Evolutionary conservation across 1,284 basidiomycete genomes (phyloP).

Genomic region (Agaricales sp.): DNA sequence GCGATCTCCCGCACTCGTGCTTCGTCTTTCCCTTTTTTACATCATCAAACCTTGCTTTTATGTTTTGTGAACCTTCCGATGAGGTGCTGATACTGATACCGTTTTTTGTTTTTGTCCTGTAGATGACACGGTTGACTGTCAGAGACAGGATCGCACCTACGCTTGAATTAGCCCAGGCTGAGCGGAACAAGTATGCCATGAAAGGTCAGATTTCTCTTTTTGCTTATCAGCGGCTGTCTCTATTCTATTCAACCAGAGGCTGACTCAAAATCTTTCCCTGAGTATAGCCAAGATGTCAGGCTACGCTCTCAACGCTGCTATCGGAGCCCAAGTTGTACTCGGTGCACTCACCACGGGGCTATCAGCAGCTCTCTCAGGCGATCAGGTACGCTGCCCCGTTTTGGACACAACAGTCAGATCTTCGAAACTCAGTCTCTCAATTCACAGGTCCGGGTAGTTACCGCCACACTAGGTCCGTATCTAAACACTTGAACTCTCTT

Average conservation of each 20-base stretch:
- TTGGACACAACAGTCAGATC: not conserved
- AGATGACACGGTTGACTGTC: constrained; percentile 16
- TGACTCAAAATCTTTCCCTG: not conserved
- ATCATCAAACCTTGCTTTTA: not conserved
- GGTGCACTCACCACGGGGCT: constrained; percentile 61
- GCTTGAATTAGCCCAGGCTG: constrained; percentile 25
- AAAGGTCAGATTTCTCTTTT: constrained; percentile 14
- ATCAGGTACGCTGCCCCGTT: constrained; percentile 19
- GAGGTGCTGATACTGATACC: no score
- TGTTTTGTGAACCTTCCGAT: no score
- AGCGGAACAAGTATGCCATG: constrained; percentile 28
- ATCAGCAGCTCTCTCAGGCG: constrained; percentile 35
- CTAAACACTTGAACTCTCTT: not conserved
- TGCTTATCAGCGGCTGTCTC: constrained; percentile 5
- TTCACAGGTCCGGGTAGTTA: constrained; percentile 8
- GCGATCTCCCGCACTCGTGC: no score
- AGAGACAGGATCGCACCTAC: constrained; percentile 35
- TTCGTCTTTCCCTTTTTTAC: not conserved
- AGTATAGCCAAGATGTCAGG: constrained; percentile 27
- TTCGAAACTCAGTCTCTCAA: constrained; percentile 9
- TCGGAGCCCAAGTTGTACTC: constrained; percentile 47
- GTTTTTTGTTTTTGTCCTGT: not conserved
- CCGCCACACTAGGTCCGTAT: not conserved
- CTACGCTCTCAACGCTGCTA: constrained; percentile 42
- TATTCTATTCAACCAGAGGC: not conserved